Conservation (phyloP, 179 eudicot species). For the Sideroxylon spinosum region DNA sequence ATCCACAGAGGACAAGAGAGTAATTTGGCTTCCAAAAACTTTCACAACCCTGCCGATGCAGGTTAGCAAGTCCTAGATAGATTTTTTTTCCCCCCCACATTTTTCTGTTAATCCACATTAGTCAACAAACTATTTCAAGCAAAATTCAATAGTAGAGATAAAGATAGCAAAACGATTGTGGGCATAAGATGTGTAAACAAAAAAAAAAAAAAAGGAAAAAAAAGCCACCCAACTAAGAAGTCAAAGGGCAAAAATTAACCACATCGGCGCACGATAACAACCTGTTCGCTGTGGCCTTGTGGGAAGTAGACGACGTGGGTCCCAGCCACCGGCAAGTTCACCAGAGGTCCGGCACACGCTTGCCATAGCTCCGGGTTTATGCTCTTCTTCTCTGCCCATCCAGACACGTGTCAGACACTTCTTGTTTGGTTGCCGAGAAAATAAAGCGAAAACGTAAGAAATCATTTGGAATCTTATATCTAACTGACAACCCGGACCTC, state of each 20-base stretch:
- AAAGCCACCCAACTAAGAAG: neutral
- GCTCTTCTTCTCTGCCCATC: conserved; percentile 68
- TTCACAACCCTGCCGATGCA: neutral
- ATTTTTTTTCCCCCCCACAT: neutral
- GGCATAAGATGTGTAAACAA: neutral
- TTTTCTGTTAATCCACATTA: neutral
- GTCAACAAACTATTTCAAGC: neutral
- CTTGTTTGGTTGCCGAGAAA: conserved; percentile 5
- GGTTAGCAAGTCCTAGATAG: neutral
- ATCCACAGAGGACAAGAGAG: conserved; percentile 7
- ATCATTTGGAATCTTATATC: neutral
- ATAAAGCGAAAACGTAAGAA: neutral
- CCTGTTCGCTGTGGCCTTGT: conserved; percentile 99
- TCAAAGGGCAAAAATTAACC: neutral
- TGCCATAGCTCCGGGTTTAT: conserved; percentile 94
- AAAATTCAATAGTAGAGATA: conserved; percentile 5
- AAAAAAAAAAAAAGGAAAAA: too few relatives aligned
- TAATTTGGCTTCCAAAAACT: neutral
- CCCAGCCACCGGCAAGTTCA: conserved; percentile 89
- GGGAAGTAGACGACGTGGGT: conserved; percentile 97
- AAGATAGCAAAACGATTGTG: neutral
- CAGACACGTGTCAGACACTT: conserved; percentile 27
- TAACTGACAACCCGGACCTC: neutral
- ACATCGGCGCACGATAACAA: conserved; percentile 25
- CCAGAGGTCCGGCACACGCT: conserved; percentile 98